A percentile compares a stretch with the other conserved stretches of the same genome.
phyloP scores from a whole-genome alignment of 257 asterid genomes.

The Penstemon davidsonii region DNA sequence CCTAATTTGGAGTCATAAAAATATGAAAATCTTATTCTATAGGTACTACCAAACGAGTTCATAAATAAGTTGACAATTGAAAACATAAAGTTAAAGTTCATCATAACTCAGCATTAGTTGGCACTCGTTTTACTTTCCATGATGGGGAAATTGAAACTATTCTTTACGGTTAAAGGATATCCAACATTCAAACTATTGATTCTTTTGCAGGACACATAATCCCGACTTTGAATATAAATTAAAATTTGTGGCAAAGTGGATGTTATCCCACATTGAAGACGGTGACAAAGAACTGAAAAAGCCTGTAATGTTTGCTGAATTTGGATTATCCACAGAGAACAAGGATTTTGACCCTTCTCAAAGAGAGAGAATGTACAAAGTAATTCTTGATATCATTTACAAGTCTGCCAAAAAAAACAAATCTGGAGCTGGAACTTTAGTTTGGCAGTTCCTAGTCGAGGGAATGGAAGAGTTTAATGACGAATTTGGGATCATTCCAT shows the following conservation, averaged over 20 bases:
- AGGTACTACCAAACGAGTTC: too few relatives aligned
- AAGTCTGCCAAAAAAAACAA: constrained; percentile 64
- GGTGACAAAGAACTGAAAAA: constrained; percentile 87
- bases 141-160: too few relatives aligned
- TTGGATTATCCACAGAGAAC: constrained; percentile 77
- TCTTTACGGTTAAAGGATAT: too few relatives aligned
- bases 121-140: too few relatives aligned
- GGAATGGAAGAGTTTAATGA: constrained; percentile 91
- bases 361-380: constrained; percentile 64
- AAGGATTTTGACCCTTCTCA: constrained; percentile 63
- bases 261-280: constrained; percentile 93
- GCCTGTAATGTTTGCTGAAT: constrained; percentile 84
- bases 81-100: too few relatives aligned
- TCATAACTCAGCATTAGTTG: too few relatives aligned
- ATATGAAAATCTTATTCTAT: background rate
- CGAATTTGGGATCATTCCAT: constrained; percentile 90
- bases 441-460: constrained; percentile 92
- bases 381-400: constrained; percentile 68
- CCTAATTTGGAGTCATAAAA: background rate
- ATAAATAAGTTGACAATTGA: too few relatives aligned
- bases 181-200: background rate
- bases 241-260: constrained; percentile 76
- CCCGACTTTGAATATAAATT: constrained; percentile 68
- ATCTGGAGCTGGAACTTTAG: constrained; percentile 80
- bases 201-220: constrained; percentile 63